Conservation (phyloP, 2,329 filamentous ascomycete species). For the Neocucurbitaria cava region DNA sequence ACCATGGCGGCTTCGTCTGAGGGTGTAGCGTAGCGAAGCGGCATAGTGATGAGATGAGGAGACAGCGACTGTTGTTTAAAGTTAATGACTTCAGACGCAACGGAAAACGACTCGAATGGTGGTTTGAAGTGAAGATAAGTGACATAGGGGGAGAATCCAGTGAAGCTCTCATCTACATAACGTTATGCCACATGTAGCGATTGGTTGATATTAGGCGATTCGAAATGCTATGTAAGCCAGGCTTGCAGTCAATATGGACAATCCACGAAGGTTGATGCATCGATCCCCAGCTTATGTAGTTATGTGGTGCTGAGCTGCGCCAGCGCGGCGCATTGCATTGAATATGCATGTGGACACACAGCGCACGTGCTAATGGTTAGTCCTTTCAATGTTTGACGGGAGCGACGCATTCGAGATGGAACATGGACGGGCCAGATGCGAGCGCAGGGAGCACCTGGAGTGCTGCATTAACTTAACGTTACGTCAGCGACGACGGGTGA, state of each 20-base stretch:
- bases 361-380: no score
- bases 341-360: no score
- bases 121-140: not conserved
- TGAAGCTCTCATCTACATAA: not conserved
- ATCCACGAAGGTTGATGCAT: no score
- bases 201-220: not conserved
- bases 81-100: not conserved
- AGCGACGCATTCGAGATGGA: no score
- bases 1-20: slow-evolving; percentile 28
- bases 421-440: no score
- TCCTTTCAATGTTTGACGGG: no score
- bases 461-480: slow-evolving; percentile 15
- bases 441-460: no score
- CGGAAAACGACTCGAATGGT: not conserved
- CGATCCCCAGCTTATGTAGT: no score
- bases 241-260: no score
- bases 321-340: no score
- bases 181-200: not conserved
- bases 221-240: not conserved
- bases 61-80: not conserved
- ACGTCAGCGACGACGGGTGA: slow-evolving; percentile 8
- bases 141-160: not conserved
- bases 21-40: slow-evolving; percentile 23
- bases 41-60: slow-evolving; percentile 10
- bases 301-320: no score